Evolutionary conservation across 1,139 yeast genomes (phyloP), one percentile per base, ranked within the genome.

Genomic region (Debaryomyces nepalensis): DNA sequence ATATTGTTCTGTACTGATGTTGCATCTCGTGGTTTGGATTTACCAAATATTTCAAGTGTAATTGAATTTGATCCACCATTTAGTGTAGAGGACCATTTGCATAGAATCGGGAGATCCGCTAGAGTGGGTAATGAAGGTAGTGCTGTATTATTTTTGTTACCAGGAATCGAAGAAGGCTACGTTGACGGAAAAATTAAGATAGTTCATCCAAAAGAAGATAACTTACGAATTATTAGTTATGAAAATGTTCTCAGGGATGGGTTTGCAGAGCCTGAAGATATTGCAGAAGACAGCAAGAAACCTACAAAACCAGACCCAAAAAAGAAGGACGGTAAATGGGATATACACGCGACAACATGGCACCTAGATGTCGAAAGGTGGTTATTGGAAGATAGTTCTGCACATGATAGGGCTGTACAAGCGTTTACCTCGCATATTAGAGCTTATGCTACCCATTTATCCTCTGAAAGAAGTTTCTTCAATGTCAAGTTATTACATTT

Each of bases 371-470:
- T 89, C 11, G 99, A 93, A 68, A 73, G 97, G 58, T 86, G 96
- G 86, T 70, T 91, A 23, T 66, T 93, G 37, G 95, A 82, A 52
- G 87, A 87, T 52, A 66, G 76, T 1, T 63, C 69, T 0, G 77
- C 77, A 9, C 84, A 82, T 42, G 81, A 79, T 16, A 61, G 64
- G 31, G 96, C 96, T 0, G 76, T 78, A 11, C 80, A 82, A 54
- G 98, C 88, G 2, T 93, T 88, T 58, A 81, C 87, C 7, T 85
- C 96, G 47, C 98, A 93, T 62, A 73, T 93, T 32, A 77, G 98
- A 57, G 99, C 99, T 0, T 93, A 93, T 59, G 89, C 99, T n/a
- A 93, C 99, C 0, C 99, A 93, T 69, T 78, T 89, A 47, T 71
- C 91, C 0, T 58, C 81, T 1, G 99, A 95, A 62, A 79, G 93